Evolutionary conservation across 2,329 filamentous ascomycete genomes (phyloP), one percentile per base, ranked within the genome.

Genomic region (Trichoderma oligosporum): DNA sequence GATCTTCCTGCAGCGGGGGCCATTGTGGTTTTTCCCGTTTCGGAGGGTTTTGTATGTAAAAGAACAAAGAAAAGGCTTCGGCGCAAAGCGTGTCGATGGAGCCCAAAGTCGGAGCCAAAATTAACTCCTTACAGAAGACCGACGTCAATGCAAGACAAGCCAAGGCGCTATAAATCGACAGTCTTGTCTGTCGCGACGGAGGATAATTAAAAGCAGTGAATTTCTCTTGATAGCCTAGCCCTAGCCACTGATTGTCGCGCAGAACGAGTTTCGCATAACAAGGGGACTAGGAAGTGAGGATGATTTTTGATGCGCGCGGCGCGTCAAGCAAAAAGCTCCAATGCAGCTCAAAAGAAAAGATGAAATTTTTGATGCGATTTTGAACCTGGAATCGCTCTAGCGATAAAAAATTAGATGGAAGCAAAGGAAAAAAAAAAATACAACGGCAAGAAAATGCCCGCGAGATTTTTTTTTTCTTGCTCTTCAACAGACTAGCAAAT

Each of bases 1-100:
- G 69, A 72, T 70, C 82, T 68, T 57, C 65, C 63, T 49, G 61
- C 46, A 25, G 55, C 68, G 45, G 67, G 62, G 36, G 69, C 69
- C 74, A 78, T 78, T 48, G 46, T 57, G 33, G 41, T 31, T 41
- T 56, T 44, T 33, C 31, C 36, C 8, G 12, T 52, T 52, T 52
- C n/a, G n/a, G n/a, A n/a, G 48, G 48, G 48, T 24, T 9, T 24
- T 31, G 47, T 4, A 35, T 38, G 41, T 22, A 38, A 54, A 42
- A 31, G 38, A 47, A 56, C 33, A 53, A 25, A 54, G 39, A 52
- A 35, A 46, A 31, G 44, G 29, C 47, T 31, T 24, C 45, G 46
- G 57, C 57, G 57, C 51, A 59, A 59, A 45, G 51, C 57, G 51
- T 56, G 56, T 53, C 31, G 48, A 45, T 38, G n/a, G 31, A 46